A percentile compares a stretch with the other conserved stretches of the same genome.
Conservation (phyloP, 345 rosid species). For the Citrus reticulata region DNA sequence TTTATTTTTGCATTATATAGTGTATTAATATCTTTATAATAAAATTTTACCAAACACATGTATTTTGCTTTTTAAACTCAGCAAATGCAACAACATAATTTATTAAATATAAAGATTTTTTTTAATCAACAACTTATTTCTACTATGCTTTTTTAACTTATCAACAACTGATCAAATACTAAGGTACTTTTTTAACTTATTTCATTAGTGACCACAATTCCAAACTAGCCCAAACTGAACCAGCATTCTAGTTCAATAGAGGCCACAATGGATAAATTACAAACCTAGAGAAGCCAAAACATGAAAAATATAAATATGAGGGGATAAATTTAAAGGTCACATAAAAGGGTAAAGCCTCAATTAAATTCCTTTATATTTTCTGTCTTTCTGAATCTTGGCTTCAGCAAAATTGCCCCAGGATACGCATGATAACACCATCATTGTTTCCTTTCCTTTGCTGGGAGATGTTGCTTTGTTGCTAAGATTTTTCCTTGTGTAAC, state of each 20-base stretch:
- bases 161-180: too few species aligned
- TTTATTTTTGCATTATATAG: too few species aligned
- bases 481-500: background rate
- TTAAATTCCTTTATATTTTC: background rate
- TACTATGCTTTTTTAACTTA: too few species aligned
- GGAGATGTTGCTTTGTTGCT: too few species aligned
- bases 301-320: background rate
- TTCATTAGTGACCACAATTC: accelerated
- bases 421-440: background rate
- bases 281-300: background rate
- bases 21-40: too few species aligned
- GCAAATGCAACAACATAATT: too few species aligned
- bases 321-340: background rate
- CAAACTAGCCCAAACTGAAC: too few species aligned
- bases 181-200: too few species aligned
- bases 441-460: background rate
- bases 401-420: background rate
- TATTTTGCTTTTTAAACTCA: too few species aligned
- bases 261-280: background rate
- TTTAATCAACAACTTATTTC: too few species aligned
- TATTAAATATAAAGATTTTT: accelerated
- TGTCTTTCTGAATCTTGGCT: background rate
- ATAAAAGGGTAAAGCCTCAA: too few species aligned
- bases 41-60: too few species aligned
- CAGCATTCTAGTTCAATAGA: background rate